phyloP scores from a whole-genome alignment of 1,139 yeast species.

The Geotrichum histeridarum region DNA sequence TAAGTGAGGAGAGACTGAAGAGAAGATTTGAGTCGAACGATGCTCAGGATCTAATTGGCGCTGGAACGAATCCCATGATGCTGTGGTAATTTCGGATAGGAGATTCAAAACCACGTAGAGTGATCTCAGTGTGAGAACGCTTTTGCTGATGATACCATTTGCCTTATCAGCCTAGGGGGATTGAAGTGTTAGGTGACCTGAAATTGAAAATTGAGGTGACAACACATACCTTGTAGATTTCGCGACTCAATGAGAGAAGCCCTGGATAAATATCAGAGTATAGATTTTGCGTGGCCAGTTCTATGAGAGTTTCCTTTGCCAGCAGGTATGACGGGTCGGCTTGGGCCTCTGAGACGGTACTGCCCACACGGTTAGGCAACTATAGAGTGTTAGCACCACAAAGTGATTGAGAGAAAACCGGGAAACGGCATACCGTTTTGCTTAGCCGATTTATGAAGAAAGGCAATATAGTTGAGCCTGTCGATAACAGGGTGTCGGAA shows the following conservation, averaged over 20 bases:
- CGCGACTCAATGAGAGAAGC: slow-evolving; percentile 9
- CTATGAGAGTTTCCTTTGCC: slow-evolving; percentile 15
- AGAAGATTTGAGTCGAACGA: not conserved
- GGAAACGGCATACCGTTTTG: slow-evolving; percentile 11
- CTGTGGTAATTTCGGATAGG: slow-evolving; percentile 18
- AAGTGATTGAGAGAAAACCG: not conserved
- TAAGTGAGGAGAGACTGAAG: slow-evolving; percentile 15
- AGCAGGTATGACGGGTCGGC: slow-evolving; percentile 21
- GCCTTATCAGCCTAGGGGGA: slow-evolving; percentile 16
- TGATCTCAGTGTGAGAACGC: slow-evolving; percentile 13
- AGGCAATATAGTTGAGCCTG: slow-evolving; percentile 18
- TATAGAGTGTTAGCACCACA: slow-evolving; percentile 14
- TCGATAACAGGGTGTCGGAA: not conserved
- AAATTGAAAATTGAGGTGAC: not conserved
- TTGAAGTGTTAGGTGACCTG: not conserved
- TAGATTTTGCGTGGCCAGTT: slow-evolving; percentile 14
- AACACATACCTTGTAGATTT: slow-evolving; percentile 19
- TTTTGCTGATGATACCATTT: slow-evolving; percentile 10
- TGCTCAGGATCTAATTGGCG: slow-evolving; percentile 7
- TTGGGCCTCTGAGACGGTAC: slow-evolving; percentile 30
- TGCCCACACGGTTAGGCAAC: slow-evolving; percentile 31
- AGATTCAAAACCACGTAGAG: slow-evolving; percentile 11
- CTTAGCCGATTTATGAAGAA: slow-evolving; percentile 17
- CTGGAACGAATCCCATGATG: slow-evolving; percentile 17
- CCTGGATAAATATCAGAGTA: slow-evolving; percentile 19